phyloP scores from a whole-genome alignment of 768 basidiomycete genomes.

The Suillus weaverae region DNA sequence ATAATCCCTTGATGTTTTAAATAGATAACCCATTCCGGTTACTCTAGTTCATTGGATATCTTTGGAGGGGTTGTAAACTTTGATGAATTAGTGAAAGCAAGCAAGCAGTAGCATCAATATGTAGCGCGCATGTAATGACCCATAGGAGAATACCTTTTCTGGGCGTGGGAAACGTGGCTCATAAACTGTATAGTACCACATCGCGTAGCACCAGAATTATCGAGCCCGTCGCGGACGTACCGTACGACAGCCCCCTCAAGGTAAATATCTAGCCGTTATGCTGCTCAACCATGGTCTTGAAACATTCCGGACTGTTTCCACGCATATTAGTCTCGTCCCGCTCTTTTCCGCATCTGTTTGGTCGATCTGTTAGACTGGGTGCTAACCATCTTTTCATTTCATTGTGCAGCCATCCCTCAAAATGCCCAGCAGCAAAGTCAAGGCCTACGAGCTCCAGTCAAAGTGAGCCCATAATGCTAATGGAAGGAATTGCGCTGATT shows the following conservation, averaged over 20 bases:
- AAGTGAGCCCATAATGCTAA: slow-evolving; percentile 58
- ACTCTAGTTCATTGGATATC: slow-evolving; percentile 59
- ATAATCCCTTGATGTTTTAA: background rate
- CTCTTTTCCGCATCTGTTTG: slow-evolving; percentile 3
- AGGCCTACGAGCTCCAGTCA: slow-evolving; percentile 94
- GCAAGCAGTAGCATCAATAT: slow-evolving; percentile 14
- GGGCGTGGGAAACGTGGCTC: slow-evolving; percentile 41
- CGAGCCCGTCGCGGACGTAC: slow-evolving; percentile 28
- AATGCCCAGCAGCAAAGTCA: slow-evolving; percentile 90
- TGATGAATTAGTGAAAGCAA: slow-evolving; percentile 46
- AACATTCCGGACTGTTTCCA: background rate
- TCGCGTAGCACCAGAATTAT: slow-evolving; percentile 31
- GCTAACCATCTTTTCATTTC: background rate
- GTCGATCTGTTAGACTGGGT: slow-evolving; percentile 4
- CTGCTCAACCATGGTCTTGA: background rate
- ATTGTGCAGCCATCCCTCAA: slow-evolving; percentile 37
- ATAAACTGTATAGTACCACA: slow-evolving; percentile 41
- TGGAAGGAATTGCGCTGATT: background rate
- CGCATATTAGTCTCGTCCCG: slow-evolving; percentile 2
- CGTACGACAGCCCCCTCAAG: slow-evolving; percentile 37
- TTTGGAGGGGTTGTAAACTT: slow-evolving; percentile 70
- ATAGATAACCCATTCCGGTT: slow-evolving; percentile 1
- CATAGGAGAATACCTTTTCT: slow-evolving; percentile 10
- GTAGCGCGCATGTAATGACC: background rate
- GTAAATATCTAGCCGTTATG: slow-evolving; percentile 28